Evolutionary conservation across 1,284 basidiomycete genomes (phyloP).

Genomic region (Rhodotorula sp.): DNA sequence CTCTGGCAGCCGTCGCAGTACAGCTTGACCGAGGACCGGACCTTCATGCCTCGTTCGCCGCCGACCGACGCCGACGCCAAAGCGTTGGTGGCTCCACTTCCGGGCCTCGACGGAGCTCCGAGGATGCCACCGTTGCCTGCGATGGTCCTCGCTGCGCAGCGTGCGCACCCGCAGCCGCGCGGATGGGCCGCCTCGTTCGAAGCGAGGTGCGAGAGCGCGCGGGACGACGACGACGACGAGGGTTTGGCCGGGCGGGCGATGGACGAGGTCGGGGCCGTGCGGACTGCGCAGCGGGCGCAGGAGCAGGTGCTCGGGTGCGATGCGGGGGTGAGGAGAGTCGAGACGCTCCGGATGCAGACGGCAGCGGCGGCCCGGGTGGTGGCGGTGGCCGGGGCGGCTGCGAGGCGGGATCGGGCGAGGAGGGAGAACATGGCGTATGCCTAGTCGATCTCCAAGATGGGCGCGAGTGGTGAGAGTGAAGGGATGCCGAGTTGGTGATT

Average conservation of each 20-base stretch:
- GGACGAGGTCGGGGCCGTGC: constrained; percentile 15
- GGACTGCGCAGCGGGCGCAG: constrained; percentile 26
- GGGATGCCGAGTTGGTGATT: not conserved
- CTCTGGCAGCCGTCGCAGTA: constrained; percentile 48
- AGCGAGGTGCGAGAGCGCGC: constrained; percentile 18
- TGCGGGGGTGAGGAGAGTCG: constrained; percentile 18
- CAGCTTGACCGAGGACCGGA: constrained; percentile 84
- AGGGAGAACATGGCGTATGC: not conserved
- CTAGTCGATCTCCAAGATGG: not conserved
- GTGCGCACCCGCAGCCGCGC: constrained; percentile 28
- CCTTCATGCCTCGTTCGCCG: constrained; percentile 80
- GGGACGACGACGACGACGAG: not conserved
- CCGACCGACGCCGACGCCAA: not conserved
- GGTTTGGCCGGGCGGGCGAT: constrained; percentile 18
- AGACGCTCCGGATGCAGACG: constrained; percentile 2
- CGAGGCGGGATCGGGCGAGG: not conserved
- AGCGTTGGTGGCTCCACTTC: not conserved
- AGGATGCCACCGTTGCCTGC: constrained; percentile 1
- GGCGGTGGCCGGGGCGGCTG: not conserved
- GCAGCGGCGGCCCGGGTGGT: not conserved
- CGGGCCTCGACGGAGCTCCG: not conserved
- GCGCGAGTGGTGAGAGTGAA: not conserved
- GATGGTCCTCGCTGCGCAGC: constrained; percentile 20
- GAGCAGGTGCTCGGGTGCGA: constrained; percentile 21
- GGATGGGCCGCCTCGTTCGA: constrained; percentile 15